Evolutionary conservation across 805 yeast species (phyloP).

Genomic region (Kodamaea lidongshanica): DNA sequence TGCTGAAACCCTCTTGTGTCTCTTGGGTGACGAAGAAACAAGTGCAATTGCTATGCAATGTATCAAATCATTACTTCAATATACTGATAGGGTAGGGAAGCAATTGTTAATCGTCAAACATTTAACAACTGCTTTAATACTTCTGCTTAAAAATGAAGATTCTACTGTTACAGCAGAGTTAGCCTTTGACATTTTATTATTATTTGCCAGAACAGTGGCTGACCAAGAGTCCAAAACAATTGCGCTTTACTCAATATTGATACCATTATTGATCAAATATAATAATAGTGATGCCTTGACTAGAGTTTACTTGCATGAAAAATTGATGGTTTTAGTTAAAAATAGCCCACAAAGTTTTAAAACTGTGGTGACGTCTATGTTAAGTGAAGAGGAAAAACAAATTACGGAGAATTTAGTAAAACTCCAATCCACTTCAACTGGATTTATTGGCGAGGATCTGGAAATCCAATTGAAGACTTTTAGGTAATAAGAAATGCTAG

Average conservation of each 20-base stretch:
- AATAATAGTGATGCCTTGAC: slow-evolving; percentile 15
- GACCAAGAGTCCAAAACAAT: slow-evolving; percentile 27
- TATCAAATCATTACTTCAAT: slow-evolving; percentile 48
- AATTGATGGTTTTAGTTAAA: slow-evolving; percentile 42
- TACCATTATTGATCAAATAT: slow-evolving; percentile 33
- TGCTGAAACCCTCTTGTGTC: slow-evolving; percentile 19
- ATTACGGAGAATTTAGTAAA: slow-evolving; percentile 42
- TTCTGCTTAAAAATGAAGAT: slow-evolving; percentile 15
- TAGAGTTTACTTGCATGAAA: slow-evolving; percentile 39
- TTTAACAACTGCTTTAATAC: slow-evolving; percentile 42
- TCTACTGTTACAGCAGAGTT: slow-evolving; percentile 15
- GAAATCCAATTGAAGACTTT: slow-evolving; percentile 48
- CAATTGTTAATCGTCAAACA: slow-evolving; percentile 38
- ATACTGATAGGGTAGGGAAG: slow-evolving; percentile 17
- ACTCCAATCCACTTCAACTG: too few species aligned
- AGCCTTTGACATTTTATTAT: slow-evolving; percentile 44
- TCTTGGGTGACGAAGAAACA: slow-evolving; percentile 18
- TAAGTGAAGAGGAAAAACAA: slow-evolving; percentile 37
- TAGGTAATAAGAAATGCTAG: slow-evolving; percentile 16
- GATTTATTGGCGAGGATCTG: slow-evolving; percentile 12
- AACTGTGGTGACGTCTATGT: slow-evolving; percentile 30
- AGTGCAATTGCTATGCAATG: slow-evolving; percentile 45
- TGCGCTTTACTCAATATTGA: slow-evolving; percentile 25
- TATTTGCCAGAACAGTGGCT: slow-evolving; percentile 26
- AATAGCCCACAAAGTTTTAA: slow-evolving; percentile 46